Evolutionary conservation across 164 flowering plant species (phyloP).

Genomic region (Dillenia turbinata): DNA sequence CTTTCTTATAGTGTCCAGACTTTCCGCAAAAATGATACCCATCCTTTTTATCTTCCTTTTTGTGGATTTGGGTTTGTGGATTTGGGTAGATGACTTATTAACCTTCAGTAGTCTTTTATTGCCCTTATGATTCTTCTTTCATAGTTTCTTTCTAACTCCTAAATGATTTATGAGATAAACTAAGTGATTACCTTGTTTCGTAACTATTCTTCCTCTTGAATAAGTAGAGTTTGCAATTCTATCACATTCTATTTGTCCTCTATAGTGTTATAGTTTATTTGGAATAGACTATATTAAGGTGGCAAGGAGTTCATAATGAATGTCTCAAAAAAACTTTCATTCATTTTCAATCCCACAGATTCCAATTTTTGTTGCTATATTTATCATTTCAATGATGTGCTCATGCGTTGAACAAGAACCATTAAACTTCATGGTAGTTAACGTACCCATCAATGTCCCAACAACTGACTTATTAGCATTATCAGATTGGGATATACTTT

Average conservation of each 20-base stretch:
- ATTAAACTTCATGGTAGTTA: too few relatives aligned
- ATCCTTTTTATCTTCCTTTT: background rate
- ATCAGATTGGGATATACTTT: too few relatives aligned
- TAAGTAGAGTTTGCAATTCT: background rate
- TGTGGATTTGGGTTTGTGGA: background rate
- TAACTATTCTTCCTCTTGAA: constrained; percentile 2
- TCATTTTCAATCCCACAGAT: background rate
- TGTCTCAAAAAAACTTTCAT: background rate
- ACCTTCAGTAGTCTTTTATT: background rate
- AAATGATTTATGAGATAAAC: background rate
- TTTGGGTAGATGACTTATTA: too few relatives aligned
- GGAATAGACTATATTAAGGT: background rate
- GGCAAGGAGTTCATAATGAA: constrained; percentile 2
- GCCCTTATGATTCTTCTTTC: background rate
- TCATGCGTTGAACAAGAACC: too few relatives aligned
- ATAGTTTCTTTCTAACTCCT: background rate
- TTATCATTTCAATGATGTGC: too few relatives aligned
- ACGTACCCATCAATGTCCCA: too few relatives aligned
- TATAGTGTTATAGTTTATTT: background rate
- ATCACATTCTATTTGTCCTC: background rate
- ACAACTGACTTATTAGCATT: too few relatives aligned
- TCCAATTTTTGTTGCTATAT: too few relatives aligned
- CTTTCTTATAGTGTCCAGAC: too few relatives aligned
- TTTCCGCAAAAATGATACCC: too few relatives aligned
- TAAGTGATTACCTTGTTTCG: background rate